These are phyloP conservation scores for Lathyrus tuberosus DNA, from an alignment of 306 rosid genomes.

Conservation along the genomic window DNA sequence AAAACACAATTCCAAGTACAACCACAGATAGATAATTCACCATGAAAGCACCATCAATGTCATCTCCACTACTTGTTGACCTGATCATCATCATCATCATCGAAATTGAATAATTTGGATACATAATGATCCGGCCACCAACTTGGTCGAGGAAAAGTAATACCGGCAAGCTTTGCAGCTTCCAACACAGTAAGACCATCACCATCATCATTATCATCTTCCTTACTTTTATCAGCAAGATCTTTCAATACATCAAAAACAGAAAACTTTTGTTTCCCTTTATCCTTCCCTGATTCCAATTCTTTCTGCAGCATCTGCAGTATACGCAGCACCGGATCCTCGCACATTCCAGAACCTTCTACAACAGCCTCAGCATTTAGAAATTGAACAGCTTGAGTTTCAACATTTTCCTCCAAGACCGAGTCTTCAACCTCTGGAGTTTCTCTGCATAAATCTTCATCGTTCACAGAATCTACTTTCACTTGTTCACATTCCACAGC, in stretches of 20 bases:
- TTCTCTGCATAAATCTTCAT: too few relatives aligned
- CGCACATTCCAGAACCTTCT: slow-evolving; percentile 29
- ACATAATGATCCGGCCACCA: background rate
- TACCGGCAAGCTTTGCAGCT: background rate
- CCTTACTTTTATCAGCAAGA: background rate
- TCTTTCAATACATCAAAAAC: background rate
- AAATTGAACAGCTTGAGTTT: background rate
- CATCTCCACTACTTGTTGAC: background rate
- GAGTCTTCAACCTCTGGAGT: too few relatives aligned
- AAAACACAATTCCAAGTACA: too few relatives aligned
- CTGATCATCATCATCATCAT: background rate
- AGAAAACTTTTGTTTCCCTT: background rate
- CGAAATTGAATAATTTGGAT: background rate
- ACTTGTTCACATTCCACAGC: too few relatives aligned
- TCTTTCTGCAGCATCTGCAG: too few relatives aligned
- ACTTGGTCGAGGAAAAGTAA: background rate
- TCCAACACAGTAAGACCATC: background rate
- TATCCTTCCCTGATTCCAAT: too few relatives aligned
- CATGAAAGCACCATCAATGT: too few relatives aligned
- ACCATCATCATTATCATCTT: background rate
- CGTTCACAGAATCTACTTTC: too few relatives aligned
- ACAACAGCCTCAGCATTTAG: background rate
- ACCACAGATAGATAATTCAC: too few relatives aligned
- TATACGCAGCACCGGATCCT: background rate
- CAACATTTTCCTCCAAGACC: too few relatives aligned